Conservation (phyloP, 192 early-diverging fungal species). For the Podila clonocystis region DNA sequence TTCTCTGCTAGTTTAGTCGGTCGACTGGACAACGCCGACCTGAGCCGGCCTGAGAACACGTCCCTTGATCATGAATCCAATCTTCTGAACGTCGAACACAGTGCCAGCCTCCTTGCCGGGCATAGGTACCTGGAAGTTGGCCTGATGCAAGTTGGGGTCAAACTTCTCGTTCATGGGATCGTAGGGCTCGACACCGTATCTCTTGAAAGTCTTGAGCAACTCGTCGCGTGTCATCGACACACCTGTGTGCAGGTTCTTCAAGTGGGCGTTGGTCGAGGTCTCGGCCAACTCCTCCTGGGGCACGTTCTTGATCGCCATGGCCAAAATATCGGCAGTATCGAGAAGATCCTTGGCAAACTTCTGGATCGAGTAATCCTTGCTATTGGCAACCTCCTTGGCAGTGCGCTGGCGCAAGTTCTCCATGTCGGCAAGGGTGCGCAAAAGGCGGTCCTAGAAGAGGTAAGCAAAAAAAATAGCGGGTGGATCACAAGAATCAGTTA, state of each 20-base stretch:
- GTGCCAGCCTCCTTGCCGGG: constrained; percentile 90
- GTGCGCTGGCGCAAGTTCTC: constrained; percentile 95
- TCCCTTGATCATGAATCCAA: constrained; percentile 92
- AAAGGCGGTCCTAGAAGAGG: constrained; percentile 79
- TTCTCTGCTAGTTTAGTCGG: constrained; percentile 8
- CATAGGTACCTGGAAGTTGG: constrained; percentile 92
- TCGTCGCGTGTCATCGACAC: constrained; percentile 90
- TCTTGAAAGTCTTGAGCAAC: constrained; percentile 86
- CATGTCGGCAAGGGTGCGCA: constrained; percentile 93
- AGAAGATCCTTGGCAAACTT: constrained; percentile 99
- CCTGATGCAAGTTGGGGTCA: constrained; percentile 95
- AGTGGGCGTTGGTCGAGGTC: constrained; percentile 56
- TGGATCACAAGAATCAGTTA: background rate
- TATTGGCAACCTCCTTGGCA: constrained; percentile 83
- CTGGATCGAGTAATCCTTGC: constrained; percentile 91
- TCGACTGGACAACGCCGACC: constrained; percentile 87
- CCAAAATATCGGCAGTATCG: constrained; percentile 90
- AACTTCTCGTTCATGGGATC: constrained; percentile 90
- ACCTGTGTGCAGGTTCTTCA: constrained; percentile 87
- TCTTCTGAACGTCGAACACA: constrained; percentile 90
- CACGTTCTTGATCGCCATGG: constrained; percentile 89
- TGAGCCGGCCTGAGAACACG: constrained; percentile 94
- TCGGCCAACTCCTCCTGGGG: constrained; percentile 65
- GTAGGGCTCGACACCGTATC: constrained; percentile 85
- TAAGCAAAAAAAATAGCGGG: background rate